Evolutionary conservation across 441 rosid genomes (phyloP).

Genomic region (Euphorbia schlechtendalii): DNA sequence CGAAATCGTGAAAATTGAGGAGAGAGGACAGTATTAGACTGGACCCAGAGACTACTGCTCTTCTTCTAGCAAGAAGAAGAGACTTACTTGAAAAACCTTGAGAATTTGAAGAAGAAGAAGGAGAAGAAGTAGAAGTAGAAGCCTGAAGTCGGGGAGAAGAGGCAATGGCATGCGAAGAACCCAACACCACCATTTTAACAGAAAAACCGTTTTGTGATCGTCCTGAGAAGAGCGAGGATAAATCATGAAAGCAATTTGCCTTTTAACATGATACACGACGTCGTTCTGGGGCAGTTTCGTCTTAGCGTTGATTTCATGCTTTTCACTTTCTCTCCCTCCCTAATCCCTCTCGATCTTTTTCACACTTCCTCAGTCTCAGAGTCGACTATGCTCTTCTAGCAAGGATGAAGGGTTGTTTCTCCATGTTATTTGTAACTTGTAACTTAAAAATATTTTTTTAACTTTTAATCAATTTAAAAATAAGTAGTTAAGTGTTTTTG

Average conservation of each 20-base stretch:
- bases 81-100: slow-evolving; percentile 12
- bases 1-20: slow-evolving; percentile 22
- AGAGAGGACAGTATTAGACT: slow-evolving; percentile 33
- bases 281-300: too few species aligned
- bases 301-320: too few species aligned
- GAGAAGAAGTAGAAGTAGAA: slow-evolving; percentile 4
- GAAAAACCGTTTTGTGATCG: not conserved
- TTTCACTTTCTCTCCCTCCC: too few species aligned
- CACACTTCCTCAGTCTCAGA: too few species aligned
- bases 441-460: too few species aligned
- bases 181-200: slow-evolving; percentile 6
- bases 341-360: too few species aligned
- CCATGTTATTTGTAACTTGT: too few species aligned
- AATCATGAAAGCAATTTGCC: not conserved
- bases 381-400: too few species aligned
- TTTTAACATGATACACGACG: not conserved
- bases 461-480: too few species aligned
- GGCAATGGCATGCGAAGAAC: slow-evolving; percentile 16
- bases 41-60: slow-evolving; percentile 43
- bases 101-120: slow-evolving; percentile 9
- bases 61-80: slow-evolving; percentile 30
- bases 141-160: slow-evolving; percentile 12
- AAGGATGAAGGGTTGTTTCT: too few species aligned
- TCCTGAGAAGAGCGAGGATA: not conserved
- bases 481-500: too few species aligned